Conservation (phyloP, 169 alveolate genomes). For the Plasmodium cynomolgi region DNA sequence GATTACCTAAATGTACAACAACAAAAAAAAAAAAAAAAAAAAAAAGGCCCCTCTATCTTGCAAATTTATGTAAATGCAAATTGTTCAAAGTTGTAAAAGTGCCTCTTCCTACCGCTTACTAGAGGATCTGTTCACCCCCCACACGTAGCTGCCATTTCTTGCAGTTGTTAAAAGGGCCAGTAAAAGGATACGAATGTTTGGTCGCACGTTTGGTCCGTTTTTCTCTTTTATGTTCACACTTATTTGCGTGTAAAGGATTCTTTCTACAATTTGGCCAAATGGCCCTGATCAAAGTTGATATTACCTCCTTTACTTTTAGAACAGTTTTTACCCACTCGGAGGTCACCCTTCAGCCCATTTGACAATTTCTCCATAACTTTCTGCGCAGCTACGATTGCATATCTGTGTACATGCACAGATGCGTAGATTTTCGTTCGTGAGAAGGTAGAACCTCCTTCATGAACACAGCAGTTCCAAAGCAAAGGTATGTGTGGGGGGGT, state of each 20-base stretch:
- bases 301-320: not conserved
- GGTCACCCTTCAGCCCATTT: not conserved
- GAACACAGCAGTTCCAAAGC: not conserved
- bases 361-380: not conserved
- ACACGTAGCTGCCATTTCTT: not conserved
- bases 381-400: not conserved
- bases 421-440: not conserved
- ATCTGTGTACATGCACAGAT: not conserved
- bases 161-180: not conserved
- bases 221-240: not conserved
- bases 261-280: not conserved
- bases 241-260: not conserved
- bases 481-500: not conserved
- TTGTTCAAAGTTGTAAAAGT: not conserved
- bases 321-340: not conserved
- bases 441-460: not conserved
- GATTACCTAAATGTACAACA: not conserved
- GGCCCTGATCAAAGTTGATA: not conserved
- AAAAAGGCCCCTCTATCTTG: not conserved
- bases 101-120: not conserved
- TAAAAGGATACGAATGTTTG: not conserved
- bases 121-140: not conserved
- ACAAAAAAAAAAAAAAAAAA: not conserved
- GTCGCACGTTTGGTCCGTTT: not conserved
- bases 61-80: not conserved